A percentile compares a stretch with the other conserved stretches of the same genome.
phyloP scores from a whole-genome alignment of 2,329 filamentous ascomycete genomes.

The Tolypocladium pustulatum region DNA sequence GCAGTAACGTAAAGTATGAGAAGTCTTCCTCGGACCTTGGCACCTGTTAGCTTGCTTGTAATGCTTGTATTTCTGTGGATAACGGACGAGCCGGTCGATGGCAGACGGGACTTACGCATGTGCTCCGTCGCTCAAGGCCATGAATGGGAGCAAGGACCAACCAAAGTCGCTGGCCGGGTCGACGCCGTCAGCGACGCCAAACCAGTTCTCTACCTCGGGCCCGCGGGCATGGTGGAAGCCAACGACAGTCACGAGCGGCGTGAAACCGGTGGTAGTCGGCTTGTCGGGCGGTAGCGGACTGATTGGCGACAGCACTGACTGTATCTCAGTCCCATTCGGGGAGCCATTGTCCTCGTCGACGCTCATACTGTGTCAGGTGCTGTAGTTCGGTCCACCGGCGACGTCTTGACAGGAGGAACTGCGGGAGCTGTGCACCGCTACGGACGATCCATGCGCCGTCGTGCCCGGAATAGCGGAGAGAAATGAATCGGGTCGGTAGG shows the following conservation, averaged over 20 bases:
- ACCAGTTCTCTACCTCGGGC: conserved; percentile 89
- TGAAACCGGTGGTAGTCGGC: conserved; percentile 32
- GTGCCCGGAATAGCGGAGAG: neutral
- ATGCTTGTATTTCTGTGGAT: neutral
- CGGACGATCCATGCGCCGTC: neutral
- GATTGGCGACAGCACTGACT: conserved; percentile 21
- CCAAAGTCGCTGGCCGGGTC: conserved; percentile 79
- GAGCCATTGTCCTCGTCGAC: conserved; percentile 13
- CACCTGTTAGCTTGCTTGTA: conserved; percentile 8
- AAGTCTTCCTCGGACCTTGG: conserved; percentile 82
- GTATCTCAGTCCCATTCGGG: conserved; percentile 14
- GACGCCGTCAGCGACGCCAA: conserved; percentile 60
- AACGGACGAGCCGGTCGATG: neutral
- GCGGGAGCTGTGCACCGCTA: neutral
- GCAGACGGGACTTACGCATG: conserved; percentile 59
- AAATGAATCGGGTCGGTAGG: neutral
- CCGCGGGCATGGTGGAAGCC: conserved; percentile 80
- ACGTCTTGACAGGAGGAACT: neutral
- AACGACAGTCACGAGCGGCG: conserved; percentile 67
- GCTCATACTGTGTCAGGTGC: conserved; percentile 13
- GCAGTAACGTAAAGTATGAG: conserved; percentile 90
- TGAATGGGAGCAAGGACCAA: conserved; percentile 88
- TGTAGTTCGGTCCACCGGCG: neutral
- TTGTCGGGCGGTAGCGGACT: conserved; percentile 18
- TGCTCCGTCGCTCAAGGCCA: conserved; percentile 91